Percentiles rank a stretch among this genome's conserved stretches.
Evolutionary conservation across 2,329 filamentous ascomycete genomes (phyloP).

Genomic region (Coleophoma crateriformis): DNA sequence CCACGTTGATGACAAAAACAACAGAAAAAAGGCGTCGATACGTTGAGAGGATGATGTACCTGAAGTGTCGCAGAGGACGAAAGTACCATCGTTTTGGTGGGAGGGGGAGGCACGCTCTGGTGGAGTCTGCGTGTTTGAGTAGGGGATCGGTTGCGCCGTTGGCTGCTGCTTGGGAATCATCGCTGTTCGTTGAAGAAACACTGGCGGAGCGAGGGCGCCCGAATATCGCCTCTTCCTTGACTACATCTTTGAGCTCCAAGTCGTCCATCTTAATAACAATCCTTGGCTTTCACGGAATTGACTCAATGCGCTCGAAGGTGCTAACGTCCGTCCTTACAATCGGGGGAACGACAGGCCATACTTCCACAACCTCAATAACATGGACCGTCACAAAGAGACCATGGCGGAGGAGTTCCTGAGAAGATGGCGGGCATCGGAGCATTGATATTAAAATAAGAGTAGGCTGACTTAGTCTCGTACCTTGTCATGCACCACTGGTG

Average conservation of each 20-base stretch:
- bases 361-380: too few species aligned
- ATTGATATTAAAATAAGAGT: neutral
- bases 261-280: neutral
- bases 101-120: neutral
- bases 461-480: neutral
- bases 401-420: neutral
- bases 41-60: conserved; percentile 36
- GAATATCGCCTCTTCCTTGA: neutral
- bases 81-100: neutral
- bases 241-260: neutral
- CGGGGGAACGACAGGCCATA: neutral
- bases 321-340: neutral
- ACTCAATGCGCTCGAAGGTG: neutral
- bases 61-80: conserved; percentile 2
- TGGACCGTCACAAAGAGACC: too few species aligned
- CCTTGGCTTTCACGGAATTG: conserved; percentile 18
- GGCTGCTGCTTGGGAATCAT: neutral
- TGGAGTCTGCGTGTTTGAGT: neutral
- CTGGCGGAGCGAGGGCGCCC: neutral
- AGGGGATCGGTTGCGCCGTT: neutral
- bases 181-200: neutral
- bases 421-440: neutral
- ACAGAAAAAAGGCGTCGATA: conserved; percentile 52
- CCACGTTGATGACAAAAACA: conserved; percentile 42
- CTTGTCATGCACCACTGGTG: too few species aligned